Evolutionary conservation across 176 grass and related monocot genomes (phyloP).

Genomic region (Aegilops speltoides): DNA sequence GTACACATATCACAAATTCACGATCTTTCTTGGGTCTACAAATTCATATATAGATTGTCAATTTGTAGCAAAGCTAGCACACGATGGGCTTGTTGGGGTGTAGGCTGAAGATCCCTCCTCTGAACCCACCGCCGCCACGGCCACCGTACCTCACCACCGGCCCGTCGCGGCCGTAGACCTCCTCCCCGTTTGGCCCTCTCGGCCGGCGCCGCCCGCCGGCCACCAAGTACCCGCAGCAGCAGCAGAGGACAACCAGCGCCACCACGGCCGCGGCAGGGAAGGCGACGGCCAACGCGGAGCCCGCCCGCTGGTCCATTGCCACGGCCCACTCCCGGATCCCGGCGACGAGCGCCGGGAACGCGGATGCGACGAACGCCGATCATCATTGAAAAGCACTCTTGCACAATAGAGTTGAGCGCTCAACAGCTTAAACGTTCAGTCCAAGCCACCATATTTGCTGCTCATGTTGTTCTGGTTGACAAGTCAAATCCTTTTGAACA

Average conservation of each 20-base stretch:
- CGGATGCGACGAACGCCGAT: no score
- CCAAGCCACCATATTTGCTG: background rate
- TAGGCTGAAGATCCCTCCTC: constrained; percentile 33
- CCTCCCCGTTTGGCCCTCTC: constrained; percentile 29
- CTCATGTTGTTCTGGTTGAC: background rate
- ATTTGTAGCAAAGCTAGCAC: background rate
- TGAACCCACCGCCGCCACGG: background rate
- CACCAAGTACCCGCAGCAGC: background rate
- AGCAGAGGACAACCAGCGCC: background rate
- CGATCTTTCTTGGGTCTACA: background rate
- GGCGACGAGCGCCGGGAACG: no score
- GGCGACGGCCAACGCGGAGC: no score
- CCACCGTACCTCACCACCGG: constrained; percentile 23
- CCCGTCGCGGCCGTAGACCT: background rate
- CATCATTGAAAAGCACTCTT: background rate
- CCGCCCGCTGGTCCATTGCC: no score
- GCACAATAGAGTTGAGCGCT: background rate
- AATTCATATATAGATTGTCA: background rate
- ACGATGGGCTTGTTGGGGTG: constrained; percentile 30
- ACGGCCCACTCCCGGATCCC: no score
- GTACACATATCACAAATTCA: background rate
- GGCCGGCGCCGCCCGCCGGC: background rate
- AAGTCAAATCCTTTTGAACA: background rate
- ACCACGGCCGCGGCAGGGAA: background rate
- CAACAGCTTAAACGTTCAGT: background rate